Percentiles rank a stretch among this genome's conserved stretches.
These are phyloP conservation scores for Yamadazyma atlantica DNA, from an alignment of 1,139 yeast genomes.

Conservation along the genomic window DNA sequence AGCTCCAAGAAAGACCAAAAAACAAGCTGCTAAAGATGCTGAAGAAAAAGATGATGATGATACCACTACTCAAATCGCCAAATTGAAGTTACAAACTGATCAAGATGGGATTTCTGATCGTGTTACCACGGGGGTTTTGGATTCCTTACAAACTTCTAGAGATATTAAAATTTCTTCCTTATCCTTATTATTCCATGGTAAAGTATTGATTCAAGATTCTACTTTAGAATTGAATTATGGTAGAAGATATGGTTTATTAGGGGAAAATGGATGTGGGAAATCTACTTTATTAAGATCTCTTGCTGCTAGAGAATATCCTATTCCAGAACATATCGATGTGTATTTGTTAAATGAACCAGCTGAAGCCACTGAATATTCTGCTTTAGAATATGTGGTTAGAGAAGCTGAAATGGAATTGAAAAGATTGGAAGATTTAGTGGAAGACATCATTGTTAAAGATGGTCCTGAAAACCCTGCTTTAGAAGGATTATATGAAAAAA, in stretches of 20 bases:
- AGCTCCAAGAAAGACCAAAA: constrained; percentile 61
- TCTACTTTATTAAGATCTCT: constrained; percentile 89
- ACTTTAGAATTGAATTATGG: constrained; percentile 92
- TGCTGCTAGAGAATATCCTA: constrained; percentile 95
- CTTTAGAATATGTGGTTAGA: constrained; percentile 93
- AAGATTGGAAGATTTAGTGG: constrained; percentile 88
- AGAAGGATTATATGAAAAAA: constrained; percentile 91
- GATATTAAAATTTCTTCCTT: constrained; percentile 91
- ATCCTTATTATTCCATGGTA: constrained; percentile 95
- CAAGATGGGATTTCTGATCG: constrained; percentile 93
- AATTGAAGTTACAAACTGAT: constrained; percentile 89
- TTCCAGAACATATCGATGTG: constrained; percentile 88
- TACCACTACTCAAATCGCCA: constrained; percentile 74
- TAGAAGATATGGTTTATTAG: constrained; percentile 93
- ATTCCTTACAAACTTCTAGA: constrained; percentile 84
- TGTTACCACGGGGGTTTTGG: constrained; percentile 96
- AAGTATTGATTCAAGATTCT: constrained; percentile 91
- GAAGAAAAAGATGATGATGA: constrained; percentile 61
- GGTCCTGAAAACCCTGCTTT: constrained; percentile 91
- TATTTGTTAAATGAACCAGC: constrained; percentile 97
- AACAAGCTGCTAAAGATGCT: constrained; percentile 55
- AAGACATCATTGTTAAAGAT: constrained; percentile 81
- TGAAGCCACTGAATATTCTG: constrained; percentile 86
- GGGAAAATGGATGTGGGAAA: constrained; percentile 99
- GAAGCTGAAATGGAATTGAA: constrained; percentile 94